Conservation (phyloP, 345 rosid genomes). For the Sonneratia alba region DNA sequence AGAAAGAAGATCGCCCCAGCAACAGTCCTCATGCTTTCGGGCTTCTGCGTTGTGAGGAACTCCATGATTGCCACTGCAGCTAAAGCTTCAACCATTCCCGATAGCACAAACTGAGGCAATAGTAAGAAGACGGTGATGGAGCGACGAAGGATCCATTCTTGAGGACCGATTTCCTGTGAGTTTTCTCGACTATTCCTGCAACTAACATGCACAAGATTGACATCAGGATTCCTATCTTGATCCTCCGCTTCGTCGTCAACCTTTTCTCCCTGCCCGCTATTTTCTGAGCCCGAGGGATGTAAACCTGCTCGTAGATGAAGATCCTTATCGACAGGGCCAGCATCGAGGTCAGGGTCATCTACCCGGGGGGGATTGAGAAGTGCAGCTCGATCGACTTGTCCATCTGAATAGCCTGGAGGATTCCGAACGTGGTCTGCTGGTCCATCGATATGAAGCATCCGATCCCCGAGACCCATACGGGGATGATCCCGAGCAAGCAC, state of each 20-base stretch:
- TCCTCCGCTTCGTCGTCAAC: conserved; percentile 38
- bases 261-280: conserved; percentile 22
- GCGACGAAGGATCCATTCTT: conserved; percentile 31
- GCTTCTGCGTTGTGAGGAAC: conserved; percentile 50
- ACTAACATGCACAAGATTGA: conserved; percentile 44
- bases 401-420: conserved; percentile 51
- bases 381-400: conserved; percentile 24
- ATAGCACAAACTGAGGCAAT: conserved; percentile 51
- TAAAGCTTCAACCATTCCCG: conserved; percentile 66
- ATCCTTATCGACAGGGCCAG: conserved; percentile 57
- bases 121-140: conserved; percentile 30
- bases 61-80: conserved; percentile 63
- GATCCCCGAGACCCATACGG: conserved; percentile 58
- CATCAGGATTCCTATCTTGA: conserved; percentile 46
- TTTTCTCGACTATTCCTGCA: conserved; percentile 39
- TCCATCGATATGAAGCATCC: conserved; percentile 54
- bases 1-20: conserved; percentile 67
- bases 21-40: conserved; percentile 66
- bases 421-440: conserved; percentile 52
- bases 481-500: conserved; percentile 33
- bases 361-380: conserved; percentile 50
- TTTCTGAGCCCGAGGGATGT: conserved; percentile 23
- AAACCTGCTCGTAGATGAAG: conserved; percentile 38
- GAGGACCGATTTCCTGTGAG: conserved; percentile 33
- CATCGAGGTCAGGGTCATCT: conserved; percentile 60